Percentiles rank a stretch among this genome's conserved stretches.
phyloP scores from a whole-genome alignment of 2,329 filamentous ascomycete species.

The Chaetothyriales sp. region DNA sequence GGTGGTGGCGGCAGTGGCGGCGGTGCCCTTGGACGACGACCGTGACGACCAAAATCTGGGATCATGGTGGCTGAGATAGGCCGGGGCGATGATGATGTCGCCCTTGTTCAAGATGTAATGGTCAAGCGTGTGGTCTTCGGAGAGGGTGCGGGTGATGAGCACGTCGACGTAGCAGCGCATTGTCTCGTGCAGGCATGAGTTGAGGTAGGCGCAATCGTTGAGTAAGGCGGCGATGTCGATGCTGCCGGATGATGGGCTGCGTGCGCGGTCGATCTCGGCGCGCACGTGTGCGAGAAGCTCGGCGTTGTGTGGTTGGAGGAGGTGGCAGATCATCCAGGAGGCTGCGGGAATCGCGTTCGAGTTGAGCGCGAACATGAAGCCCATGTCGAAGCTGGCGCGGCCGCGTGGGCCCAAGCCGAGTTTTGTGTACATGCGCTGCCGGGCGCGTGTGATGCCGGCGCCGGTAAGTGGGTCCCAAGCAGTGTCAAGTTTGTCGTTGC shows the following conservation, averaged over 20 bases:
- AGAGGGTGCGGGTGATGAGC: constrained; percentile 12
- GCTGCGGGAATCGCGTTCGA: constrained; percentile 26
- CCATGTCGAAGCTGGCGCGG: constrained; percentile 23
- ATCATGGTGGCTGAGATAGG: constrained; percentile 10
- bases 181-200: constrained; percentile 29
- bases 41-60: constrained; percentile 9
- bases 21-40: neutral
- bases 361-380: constrained; percentile 22
- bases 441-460: constrained; percentile 11
- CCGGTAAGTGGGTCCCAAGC: constrained; percentile 15
- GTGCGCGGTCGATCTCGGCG: constrained; percentile 26
- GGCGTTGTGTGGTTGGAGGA: constrained; percentile 22
- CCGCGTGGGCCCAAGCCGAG: constrained; percentile 11
- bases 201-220: constrained; percentile 25
- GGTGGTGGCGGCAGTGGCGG: neutral
- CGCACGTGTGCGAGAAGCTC: constrained; percentile 27
- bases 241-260: constrained; percentile 21
- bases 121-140: constrained; percentile 6
- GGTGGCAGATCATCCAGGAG: constrained; percentile 30
- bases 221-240: constrained; percentile 26
- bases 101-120: constrained; percentile 7
- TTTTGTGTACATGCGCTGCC: constrained; percentile 10
- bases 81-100: constrained; percentile 10
- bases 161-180: constrained; percentile 26
- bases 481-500: constrained; percentile 1